A percentile compares a stretch with the other conserved stretches of the same genome.
Conservation (phyloP, 1,284 basidiomycete genomes). For the Fomitopsis schrenkii region DNA sequence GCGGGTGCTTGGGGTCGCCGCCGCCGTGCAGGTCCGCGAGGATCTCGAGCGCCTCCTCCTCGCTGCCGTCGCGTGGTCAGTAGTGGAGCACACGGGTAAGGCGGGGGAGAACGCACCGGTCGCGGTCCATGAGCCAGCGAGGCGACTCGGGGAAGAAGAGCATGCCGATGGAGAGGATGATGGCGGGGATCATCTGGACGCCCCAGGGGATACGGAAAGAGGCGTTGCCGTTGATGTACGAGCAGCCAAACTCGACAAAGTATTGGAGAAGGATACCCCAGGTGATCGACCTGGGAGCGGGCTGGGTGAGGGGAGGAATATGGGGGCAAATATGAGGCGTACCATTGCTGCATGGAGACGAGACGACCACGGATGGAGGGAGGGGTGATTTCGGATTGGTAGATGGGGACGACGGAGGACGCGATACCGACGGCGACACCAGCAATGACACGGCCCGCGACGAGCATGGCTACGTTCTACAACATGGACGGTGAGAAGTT, state of each 20-base stretch:
- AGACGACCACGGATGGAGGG: slow-evolving; percentile 71
- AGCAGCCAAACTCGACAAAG: slow-evolving; percentile 72
- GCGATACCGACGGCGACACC: slow-evolving; percentile 37
- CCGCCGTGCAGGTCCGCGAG: slow-evolving; percentile 77
- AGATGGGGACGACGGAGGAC: slow-evolving; percentile 37
- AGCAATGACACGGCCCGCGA: slow-evolving; percentile 41
- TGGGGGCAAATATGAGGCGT: slow-evolving; percentile 2
- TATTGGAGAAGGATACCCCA: slow-evolving; percentile 76
- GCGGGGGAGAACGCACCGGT: slow-evolving; percentile 41
- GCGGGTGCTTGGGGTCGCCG: slow-evolving; percentile 57
- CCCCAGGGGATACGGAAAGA: slow-evolving; percentile 82
- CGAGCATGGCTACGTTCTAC: slow-evolving; percentile 55
- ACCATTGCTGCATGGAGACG: slow-evolving; percentile 75
- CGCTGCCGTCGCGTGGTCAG: slow-evolving; percentile 30
- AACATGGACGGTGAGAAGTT: slow-evolving; percentile 7
- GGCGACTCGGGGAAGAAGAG: slow-evolving; percentile 62
- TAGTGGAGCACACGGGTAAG: no score
- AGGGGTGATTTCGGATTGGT: slow-evolving; percentile 68
- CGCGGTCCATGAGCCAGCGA: slow-evolving; percentile 65
- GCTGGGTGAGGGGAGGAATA: not conserved
- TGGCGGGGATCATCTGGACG: slow-evolving; percentile 72
- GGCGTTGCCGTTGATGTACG: slow-evolving; percentile 63
- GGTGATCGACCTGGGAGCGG: slow-evolving; percentile 49
- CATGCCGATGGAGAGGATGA: slow-evolving; percentile 70
- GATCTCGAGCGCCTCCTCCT: slow-evolving; percentile 71